Base-by-base conservation (phyloP, 257 asterid species). In the Leonotis leonurus region DNA sequence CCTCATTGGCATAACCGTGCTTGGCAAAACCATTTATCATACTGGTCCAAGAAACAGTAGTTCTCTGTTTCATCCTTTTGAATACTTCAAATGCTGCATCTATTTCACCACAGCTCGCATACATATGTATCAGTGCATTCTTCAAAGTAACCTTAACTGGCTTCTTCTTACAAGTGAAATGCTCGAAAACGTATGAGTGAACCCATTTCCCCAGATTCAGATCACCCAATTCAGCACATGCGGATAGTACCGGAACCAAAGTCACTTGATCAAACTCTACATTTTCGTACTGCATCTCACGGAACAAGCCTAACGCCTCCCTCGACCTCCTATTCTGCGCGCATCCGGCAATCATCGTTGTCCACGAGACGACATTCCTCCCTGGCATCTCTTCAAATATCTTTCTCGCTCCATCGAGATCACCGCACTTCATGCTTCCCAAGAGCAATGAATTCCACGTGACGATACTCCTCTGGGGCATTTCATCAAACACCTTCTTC, bases 321-420 rank as follows among this genome's bases (percentile, higher is more conserved):
- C 78, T 78, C 62, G 80, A 76, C 67, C 84, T 80, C 74, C 94
- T 87, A 5, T 79, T 81, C 43, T 69, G 78, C 4, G 78, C 76
- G n/a, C 77, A 82, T 12, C 98, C 94, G 4, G 77, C 78, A 35
- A 91, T 86, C 94, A 84, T 76, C 7, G 83, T 80, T n/a, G 95
- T 91, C 98, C 96, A 91, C 1, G 98, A 84, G 26, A 91, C 83
- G 1, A 78, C 77, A 69, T 73, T 88, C 73, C 76, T 91, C 78
- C 46, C 78, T 0, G 94, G 94, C 77, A 91, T 88, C 45, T 72
- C 82, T 8, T 69, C 56, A 1, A 91, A 91, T 37, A 81, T 59
- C 16, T 56, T 44, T 9, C 56, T 13, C 0, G 90, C 95, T 29
- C 72, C 81, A 35, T 70, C 81, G 35, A 83, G 70, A 69, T 84